A percentile compares a stretch with the other conserved stretches of the same genome.
phyloP scores from a whole-genome alignment of 2,329 filamentous ascomycete species.

The Tolypocladium cylindrosporum region DNA sequence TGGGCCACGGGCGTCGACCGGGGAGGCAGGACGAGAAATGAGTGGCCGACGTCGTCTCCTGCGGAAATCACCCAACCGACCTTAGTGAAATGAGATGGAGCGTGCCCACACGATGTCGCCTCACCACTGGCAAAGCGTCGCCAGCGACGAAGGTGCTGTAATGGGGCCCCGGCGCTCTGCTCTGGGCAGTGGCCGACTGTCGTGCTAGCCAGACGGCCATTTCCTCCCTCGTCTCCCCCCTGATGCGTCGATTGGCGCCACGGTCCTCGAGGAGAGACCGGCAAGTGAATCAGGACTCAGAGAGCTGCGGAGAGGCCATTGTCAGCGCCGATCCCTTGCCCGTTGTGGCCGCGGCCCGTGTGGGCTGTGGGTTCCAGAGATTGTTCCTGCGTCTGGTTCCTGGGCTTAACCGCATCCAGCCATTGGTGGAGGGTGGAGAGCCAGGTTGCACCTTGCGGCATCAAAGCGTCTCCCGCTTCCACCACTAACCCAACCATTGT shows the following conservation, averaged over 20 bases:
- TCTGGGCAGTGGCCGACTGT: background rate
- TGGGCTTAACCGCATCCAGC: slow-evolving; percentile 2
- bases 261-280: background rate
- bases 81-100: background rate
- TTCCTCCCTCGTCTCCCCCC: background rate
- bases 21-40: background rate
- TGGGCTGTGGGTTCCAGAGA: slow-evolving; percentile 13
- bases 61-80: background rate
- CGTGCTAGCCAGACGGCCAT: background rate
- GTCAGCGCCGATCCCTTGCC: slow-evolving; percentile 5
- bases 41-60: background rate
- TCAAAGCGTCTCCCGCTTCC: background rate
- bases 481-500: background rate
- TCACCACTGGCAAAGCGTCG: background rate
- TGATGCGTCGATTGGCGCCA: background rate
- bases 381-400: slow-evolving; percentile 14
- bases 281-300: background rate
- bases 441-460: background rate
- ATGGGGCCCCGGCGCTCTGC: background rate
- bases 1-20: background rate
- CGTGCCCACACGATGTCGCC: background rate
- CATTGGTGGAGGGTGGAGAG: background rate
- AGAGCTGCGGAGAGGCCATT: background rate
- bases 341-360: slow-evolving; percentile 3
- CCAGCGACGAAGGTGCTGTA: background rate